phyloP scores from a whole-genome alignment of 305 asterid species.

The Fraxinus baroniana region DNA sequence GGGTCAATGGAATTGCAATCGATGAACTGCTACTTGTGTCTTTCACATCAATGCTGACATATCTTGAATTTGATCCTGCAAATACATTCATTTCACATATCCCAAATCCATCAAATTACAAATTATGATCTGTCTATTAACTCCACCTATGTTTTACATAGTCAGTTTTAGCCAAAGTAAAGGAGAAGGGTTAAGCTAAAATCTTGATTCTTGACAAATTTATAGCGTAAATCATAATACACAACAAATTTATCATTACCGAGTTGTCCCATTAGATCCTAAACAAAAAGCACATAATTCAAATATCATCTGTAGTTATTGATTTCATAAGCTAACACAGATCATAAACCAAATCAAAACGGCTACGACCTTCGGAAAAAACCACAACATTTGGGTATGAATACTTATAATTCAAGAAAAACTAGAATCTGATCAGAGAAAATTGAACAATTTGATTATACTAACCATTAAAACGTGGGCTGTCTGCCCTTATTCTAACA shows the following conservation, averaged over 20 bases:
- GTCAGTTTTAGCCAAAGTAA: background rate
- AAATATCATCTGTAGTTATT: background rate
- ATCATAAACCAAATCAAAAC: background rate
- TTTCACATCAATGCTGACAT: slow-evolving; percentile 40
- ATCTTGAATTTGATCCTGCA: slow-evolving; percentile 44
- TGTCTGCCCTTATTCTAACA: slow-evolving; percentile 63
- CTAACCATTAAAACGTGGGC: slow-evolving; percentile 72
- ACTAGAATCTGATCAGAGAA: background rate
- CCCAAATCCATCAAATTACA: background rate
- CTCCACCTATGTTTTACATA: too few relatives aligned
- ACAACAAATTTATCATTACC: background rate
- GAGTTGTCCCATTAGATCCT: background rate
- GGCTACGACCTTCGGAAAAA: too few relatives aligned
- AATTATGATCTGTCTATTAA: too few relatives aligned
- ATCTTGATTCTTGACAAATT: background rate
- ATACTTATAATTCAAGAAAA: background rate
- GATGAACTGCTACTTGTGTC: slow-evolving; percentile 45
- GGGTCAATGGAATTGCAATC: slow-evolving; percentile 40
- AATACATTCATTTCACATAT: slow-evolving; percentile 5
- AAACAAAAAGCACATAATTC: too few relatives aligned
- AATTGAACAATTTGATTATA: slow-evolving; percentile 12
- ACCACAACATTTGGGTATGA: background rate
- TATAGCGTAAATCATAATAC: background rate
- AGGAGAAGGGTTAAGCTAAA: background rate
- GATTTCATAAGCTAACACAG: background rate